These are phyloP conservation scores for Simmondsia chinensis DNA, from an alignment of 148 eudicot genomes.

Conservation along the genomic window DNA sequence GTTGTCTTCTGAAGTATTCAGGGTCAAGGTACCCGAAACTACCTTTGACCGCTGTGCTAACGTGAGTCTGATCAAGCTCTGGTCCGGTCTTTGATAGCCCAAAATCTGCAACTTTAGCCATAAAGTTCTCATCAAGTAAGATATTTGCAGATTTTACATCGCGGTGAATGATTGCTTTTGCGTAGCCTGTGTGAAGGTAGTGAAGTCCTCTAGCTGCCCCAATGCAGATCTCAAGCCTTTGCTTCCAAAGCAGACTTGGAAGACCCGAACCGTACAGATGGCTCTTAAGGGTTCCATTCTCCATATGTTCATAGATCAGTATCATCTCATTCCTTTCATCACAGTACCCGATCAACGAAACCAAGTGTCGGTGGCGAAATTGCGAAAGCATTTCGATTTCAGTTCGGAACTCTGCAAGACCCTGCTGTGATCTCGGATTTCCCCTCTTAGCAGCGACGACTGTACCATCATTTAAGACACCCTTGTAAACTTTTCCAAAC, in stretches of 20 bases:
- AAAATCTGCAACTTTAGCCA: conserved; percentile 36
- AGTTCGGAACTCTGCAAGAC: conserved; percentile 26
- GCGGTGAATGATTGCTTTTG: conserved; percentile 37
- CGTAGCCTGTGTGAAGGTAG: conserved; percentile 29
- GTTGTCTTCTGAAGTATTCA: conserved; percentile 21
- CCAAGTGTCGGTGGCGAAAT: conserved; percentile 34
- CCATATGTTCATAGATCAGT: conserved; percentile 35
- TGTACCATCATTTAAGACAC: conserved; percentile 22
- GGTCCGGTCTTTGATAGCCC: conserved; percentile 36
- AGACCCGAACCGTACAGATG: conserved; percentile 28
- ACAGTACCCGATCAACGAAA: conserved; percentile 36
- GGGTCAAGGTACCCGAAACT: conserved; percentile 35
- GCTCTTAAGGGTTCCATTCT: conserved; percentile 30
- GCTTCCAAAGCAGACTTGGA: conserved; percentile 27
- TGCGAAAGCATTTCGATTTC: conserved; percentile 33
- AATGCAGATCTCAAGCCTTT: conserved; percentile 36
- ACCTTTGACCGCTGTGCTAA: conserved; percentile 34
- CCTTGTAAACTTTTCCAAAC: conserved; percentile 54
- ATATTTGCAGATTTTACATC: conserved; percentile 40
- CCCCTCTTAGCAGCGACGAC: conserved; percentile 34
- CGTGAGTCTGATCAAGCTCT: conserved; percentile 33
- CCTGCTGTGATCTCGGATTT: conserved; percentile 28
- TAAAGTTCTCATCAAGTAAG: conserved; percentile 26
- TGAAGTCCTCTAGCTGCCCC: conserved; percentile 35
- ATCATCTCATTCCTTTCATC: conserved; percentile 36